Conservation (phyloP, 1,284 basidiomycete genomes). For the Microbotryum scabiosae region DNA sequence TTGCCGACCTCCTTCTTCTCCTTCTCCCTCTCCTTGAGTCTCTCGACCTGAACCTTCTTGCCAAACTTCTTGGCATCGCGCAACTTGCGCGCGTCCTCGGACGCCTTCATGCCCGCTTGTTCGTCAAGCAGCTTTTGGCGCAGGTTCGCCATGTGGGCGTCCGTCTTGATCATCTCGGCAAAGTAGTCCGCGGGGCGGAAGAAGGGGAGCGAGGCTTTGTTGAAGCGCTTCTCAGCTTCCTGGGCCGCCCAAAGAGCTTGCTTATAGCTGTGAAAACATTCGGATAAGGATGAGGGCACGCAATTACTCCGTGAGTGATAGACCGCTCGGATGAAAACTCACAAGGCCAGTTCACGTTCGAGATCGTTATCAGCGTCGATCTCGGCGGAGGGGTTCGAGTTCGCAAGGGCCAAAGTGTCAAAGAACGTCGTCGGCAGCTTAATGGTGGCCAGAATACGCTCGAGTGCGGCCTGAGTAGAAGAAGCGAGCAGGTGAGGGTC, state of each 20-base stretch:
- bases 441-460: conserved; percentile 68
- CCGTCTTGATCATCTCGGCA: conserved; percentile 98
- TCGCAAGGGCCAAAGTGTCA: conserved; percentile 68
- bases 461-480: conserved; percentile 62
- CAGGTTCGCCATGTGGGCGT: conserved; percentile 95
- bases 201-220: conserved; percentile 70
- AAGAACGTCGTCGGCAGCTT: conserved; percentile 75
- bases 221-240: conserved; percentile 62
- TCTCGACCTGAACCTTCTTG: conserved; percentile 88
- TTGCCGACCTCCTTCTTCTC: conserved; percentile 79
- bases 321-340: conserved; percentile 37
- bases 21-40: conserved; percentile 64
- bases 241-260: conserved; percentile 79
- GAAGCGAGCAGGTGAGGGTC: not conserved
- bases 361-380: conserved; percentile 65
- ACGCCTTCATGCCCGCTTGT: conserved; percentile 75
- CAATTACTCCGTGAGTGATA: not conserved
- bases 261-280: conserved; percentile 64
- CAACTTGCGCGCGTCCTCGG: conserved; percentile 83
- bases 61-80: conserved; percentile 96
- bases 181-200: conserved; percentile 92
- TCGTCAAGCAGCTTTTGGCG: conserved; percentile 86
- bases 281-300: not conserved
- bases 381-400: conserved; percentile 66
- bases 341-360: conserved; percentile 90